Base-by-base conservation (phyloP, 768 basidiomycete genomes). In the Phlebiopsis flavidoalba region DNA sequence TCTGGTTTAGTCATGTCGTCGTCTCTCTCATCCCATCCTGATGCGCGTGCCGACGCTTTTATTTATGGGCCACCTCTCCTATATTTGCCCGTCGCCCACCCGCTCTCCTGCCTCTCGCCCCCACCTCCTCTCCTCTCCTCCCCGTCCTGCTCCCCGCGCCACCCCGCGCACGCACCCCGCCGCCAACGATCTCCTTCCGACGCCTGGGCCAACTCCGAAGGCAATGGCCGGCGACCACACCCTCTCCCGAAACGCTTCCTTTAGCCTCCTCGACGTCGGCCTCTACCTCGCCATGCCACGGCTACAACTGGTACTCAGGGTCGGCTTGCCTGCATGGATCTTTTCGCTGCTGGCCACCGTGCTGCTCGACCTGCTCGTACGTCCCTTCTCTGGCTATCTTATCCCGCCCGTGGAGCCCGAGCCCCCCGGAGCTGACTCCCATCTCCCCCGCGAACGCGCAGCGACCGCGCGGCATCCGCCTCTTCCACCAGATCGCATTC, bases 221-320 rank as follows among this genome's bases (percentile, higher is more conserved):
- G 40, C 40, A 43, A 65, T 65, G 64, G 60, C 64, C 8, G 58
- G 57, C 37, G 72, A 74, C 57, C 57, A 61, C n/a, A n/a, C 73
- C 74, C 0, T 66, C 74, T 31, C 26, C 26, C 37, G 11, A n/a
- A n/a, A 59, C 1, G 14, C 7, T 22, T 75, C 74, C 61, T 72
- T 75, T 0, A 55, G 37, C 21, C 54, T 55, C 21, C 70, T 73
- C 5, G 67, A 50, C 3, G 73, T 73, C 37, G 63, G 65, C 2
- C 56, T 50, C 48, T 73, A 78, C 67, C 75, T 82, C 67, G 78
- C 74, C 58, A 71, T 66, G 17, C n/a, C 26, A 31, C 69, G 69
- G 50, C 80, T 75, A 1, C 79, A 80, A 0, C 72, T 81, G 69
- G 83, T 77, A 77, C 70, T 77, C 8, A 83, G 80, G 80, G 75